Conservation (phyloP, 2,329 filamentous ascomycete genomes). For the Lachnellula cervina region DNA sequence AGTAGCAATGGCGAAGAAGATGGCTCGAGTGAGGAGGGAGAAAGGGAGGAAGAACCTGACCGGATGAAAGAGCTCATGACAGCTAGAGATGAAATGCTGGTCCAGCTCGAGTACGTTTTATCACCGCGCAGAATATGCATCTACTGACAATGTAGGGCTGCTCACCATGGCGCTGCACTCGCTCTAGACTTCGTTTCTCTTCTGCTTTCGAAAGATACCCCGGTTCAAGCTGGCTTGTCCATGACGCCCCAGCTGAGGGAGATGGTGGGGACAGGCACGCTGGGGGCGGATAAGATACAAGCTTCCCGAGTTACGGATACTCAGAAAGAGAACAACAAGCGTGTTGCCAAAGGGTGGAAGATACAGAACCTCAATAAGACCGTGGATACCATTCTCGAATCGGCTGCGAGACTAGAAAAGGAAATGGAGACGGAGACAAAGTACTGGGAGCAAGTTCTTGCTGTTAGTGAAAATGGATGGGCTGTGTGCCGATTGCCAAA, state of each 20-base stretch:
- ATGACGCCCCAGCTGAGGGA: conserved; percentile 68
- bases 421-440: conserved; percentile 76
- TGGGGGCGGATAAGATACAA: conserved; percentile 63
- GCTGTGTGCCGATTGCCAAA: conserved; percentile 72
- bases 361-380: conserved; percentile 71
- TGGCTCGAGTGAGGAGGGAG: conserved; percentile 44
- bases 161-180: conserved; percentile 58
- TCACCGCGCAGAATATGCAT: background rate
- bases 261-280: conserved; percentile 66
- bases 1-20: conserved; percentile 37
- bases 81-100: conserved; percentile 54
- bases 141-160: conserved; percentile 32
- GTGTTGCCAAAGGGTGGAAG: conserved; percentile 65
- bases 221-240: conserved; percentile 62
- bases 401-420: conserved; percentile 65
- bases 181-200: conserved; percentile 80
- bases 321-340: conserved; percentile 51
- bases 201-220: conserved; percentile 75
- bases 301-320: conserved; percentile 54
- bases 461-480: conserved; percentile 81
- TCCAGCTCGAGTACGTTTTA: conserved; percentile 49
- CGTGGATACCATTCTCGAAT: conserved; percentile 67
- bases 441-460: conserved; percentile 85
- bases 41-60: conserved; percentile 40
- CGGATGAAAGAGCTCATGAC: conserved; percentile 32